A percentile compares a stretch with the other conserved stretches of the same genome.
Conservation (phyloP, 768 basidiomycete species). For the Rickenella mellea region DNA sequence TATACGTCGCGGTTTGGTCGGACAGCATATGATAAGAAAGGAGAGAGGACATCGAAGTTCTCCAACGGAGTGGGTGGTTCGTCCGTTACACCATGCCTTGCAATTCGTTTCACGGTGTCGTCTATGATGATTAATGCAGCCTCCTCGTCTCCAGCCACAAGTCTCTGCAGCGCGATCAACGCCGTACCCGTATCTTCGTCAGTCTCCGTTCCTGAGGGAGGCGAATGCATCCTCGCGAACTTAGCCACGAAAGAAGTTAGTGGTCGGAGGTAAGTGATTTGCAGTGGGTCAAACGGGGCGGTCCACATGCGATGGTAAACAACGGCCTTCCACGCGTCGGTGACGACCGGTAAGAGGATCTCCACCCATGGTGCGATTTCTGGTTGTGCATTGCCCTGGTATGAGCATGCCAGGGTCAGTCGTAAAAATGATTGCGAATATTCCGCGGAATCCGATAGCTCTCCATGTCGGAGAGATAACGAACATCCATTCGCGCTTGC, state of each 20-base stretch:
- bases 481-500: background rate
- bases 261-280: no score
- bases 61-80: background rate
- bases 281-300: no score
- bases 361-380: no score
- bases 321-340: no score
- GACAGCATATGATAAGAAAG: slow-evolving; percentile 48
- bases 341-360: no score
- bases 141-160: slow-evolving; percentile 72
- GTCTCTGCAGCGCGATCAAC: slow-evolving; percentile 40
- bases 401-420: no score
- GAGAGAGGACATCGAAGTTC: slow-evolving; percentile 28
- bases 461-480: no score
- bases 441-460: no score
- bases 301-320: no score
- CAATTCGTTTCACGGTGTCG: slow-evolving; percentile 23
- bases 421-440: no score
- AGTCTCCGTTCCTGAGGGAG: background rate
- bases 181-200: slow-evolving; percentile 54
- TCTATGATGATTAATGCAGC: slow-evolving; percentile 33
- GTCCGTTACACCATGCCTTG: no score
- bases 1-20: slow-evolving; percentile 28
- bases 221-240: background rate
- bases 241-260: background rate
- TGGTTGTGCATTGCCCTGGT: no score